Percentiles rank a stretch among this genome's conserved stretches.
Conservation (phyloP, 2,329 filamentous ascomycete genomes). For the Curvularia hawaiiensis region DNA sequence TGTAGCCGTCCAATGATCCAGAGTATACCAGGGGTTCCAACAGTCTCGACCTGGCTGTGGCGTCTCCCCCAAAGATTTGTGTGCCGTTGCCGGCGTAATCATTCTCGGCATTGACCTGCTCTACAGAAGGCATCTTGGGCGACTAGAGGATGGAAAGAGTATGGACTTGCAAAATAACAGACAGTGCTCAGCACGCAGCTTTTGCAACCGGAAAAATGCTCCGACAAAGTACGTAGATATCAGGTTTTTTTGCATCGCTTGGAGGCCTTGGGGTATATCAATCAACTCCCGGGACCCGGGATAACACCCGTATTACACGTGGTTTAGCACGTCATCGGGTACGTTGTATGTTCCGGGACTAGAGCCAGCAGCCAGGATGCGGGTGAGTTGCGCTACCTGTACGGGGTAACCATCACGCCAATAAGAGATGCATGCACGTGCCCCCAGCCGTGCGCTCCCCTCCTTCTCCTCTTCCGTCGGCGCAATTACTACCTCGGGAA, state of each 20-base stretch:
- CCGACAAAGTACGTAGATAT: neutral
- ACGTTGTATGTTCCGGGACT: conserved; percentile 10
- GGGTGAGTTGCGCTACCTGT: conserved; percentile 5
- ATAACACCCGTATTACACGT: neutral
- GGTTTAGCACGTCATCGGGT: conserved; percentile 15
- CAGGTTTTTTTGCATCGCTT: neutral
- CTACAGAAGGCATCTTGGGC: conserved; percentile 30
- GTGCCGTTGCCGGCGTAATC: conserved; percentile 4
- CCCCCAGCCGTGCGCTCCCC: conserved; percentile 5
- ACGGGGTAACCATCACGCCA: conserved; percentile 1
- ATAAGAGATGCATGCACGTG: conserved; percentile 9
- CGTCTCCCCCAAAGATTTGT: conserved; percentile 28
- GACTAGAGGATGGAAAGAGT: neutral
- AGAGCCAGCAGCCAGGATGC: conserved; percentile 4
- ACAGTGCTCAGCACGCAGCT: neutral
- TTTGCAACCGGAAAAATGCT: neutral
- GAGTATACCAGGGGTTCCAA: conserved; percentile 30
- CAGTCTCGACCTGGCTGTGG: conserved; percentile 29
- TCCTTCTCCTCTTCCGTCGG: conserved; percentile 9
- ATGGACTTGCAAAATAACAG: neutral
- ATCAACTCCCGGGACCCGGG: conserved; percentile 1
- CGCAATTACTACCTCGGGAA: conserved; percentile 13
- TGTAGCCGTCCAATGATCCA: conserved; percentile 32
- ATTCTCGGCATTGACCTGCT: conserved; percentile 17
- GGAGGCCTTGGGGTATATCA: conserved; percentile 7